Evolutionary conservation across 345 rosid genomes (phyloP).

Genomic region (Hibiscus syriacus): DNA sequence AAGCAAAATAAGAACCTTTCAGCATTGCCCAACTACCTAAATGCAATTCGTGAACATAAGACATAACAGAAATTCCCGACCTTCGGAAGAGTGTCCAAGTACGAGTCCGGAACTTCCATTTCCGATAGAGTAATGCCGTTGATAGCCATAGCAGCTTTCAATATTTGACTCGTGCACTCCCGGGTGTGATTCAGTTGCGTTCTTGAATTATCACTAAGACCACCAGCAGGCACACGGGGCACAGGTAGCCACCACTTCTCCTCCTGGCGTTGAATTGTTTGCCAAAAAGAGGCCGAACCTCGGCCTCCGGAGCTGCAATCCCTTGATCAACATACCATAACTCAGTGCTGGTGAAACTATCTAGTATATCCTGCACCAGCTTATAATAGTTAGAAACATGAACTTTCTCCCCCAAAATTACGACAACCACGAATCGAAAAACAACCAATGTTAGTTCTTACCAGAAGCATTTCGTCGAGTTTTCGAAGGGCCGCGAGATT

Average conservation of each 20-base stretch:
- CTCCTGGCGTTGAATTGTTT: slow-evolving; percentile 82
- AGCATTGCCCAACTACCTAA: not conserved
- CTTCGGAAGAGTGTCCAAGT: slow-evolving; percentile 86
- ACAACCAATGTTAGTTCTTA: slow-evolving; percentile 25
- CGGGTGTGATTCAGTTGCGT: slow-evolving; percentile 85
- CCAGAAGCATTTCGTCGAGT: slow-evolving; percentile 94
- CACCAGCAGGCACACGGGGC: slow-evolving; percentile 82
- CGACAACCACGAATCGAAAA: not conserved
- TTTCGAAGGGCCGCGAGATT: slow-evolving; percentile 91
- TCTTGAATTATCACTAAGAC: slow-evolving; percentile 65
- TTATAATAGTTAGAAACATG: not conserved
- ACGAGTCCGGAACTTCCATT: slow-evolving; percentile 87
- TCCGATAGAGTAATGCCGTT: slow-evolving; percentile 68
- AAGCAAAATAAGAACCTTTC: not conserved
- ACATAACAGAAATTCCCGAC: slow-evolving; percentile 19
- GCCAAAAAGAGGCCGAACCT: slow-evolving; percentile 68
- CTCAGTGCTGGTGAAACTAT: slow-evolving; percentile 66
- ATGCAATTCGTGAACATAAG: not conserved
- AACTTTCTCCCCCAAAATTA: not conserved
- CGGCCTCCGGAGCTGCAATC: slow-evolving; percentile 60
- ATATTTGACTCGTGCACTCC: slow-evolving; percentile 88
- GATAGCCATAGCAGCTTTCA: slow-evolving; percentile 98
- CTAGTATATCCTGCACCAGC: slow-evolving; percentile 65
- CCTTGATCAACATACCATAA: slow-evolving; percentile 98
- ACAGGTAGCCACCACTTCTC: slow-evolving; percentile 99